These are phyloP conservation scores for Zygosaccharomyces pseudobailii DNA, from an alignment of 1,139 yeast genomes.

Conservation along the genomic window DNA sequence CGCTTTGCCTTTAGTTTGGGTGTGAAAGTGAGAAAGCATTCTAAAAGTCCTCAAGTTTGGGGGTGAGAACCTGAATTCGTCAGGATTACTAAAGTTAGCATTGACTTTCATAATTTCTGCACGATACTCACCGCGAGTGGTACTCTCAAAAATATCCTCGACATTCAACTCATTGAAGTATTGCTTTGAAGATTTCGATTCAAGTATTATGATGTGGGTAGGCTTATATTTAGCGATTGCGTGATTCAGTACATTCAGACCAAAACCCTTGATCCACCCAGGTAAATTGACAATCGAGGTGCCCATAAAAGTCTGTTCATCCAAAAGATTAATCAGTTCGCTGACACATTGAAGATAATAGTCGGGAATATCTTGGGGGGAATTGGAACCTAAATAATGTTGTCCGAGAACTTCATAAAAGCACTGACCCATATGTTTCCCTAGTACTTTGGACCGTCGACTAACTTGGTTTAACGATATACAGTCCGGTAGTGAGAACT, in stretches of 20 bases:
- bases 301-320: conserved; percentile 30
- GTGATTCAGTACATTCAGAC: conserved; percentile 56
- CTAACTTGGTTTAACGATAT: conserved; percentile 31
- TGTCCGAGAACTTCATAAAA: conserved; percentile 32
- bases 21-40: conserved; percentile 53
- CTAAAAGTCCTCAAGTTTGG: conserved; percentile 50
- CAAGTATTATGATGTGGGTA: conserved; percentile 49
- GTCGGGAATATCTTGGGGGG: conserved; percentile 68
- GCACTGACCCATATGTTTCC: conserved; percentile 27
- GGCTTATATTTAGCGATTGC: conserved; percentile 50
- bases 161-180: conserved; percentile 28
- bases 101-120: conserved; percentile 19
- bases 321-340: conserved; percentile 40
- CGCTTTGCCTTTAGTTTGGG: conserved; percentile 12
- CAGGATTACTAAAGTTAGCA: conserved; percentile 11
- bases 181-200: conserved; percentile 32
- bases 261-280: conserved; percentile 93
- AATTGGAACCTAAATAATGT: conserved; percentile 61
- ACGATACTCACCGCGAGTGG: conserved; percentile 18
- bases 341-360: conserved; percentile 47
- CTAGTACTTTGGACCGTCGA: conserved; percentile 14
- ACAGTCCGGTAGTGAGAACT: conserved; percentile 65
- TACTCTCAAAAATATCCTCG: conserved; percentile 20
- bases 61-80: conserved; percentile 30
- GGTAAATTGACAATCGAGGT: conserved; percentile 73